Base-by-base conservation (phyloP, 495 filamentous ascomycete species). In the Penicillium steckii region DNA sequence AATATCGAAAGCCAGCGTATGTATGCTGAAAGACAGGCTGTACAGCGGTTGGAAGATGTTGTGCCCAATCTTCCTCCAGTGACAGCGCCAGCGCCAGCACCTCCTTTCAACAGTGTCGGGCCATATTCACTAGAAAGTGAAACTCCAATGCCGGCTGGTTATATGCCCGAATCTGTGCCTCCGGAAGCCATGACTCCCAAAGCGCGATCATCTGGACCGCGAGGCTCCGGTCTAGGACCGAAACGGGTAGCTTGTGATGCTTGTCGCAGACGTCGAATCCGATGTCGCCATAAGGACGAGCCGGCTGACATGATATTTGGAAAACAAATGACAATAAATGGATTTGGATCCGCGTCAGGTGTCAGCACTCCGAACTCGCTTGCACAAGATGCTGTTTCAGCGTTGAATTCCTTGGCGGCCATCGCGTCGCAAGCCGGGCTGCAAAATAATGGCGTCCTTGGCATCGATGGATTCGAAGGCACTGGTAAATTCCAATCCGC, bases 231-330 rank as follows among this genome's bases (percentile, higher is more conserved):
- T 8, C 60, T 80, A 26, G 77, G 76, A 9, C 75, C 78, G 13
- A 80, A 80, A 54, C 65, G 75, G 7, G 74, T 78, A 18, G 78
- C 77, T 43, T 81, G 78, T 61, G 78, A 81, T 55, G 76, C 77
- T 21, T 81, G 78, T 65, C 77, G 78, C 21, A 73, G 75, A 51
- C 71, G 77, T 50, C 70, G 78, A 15, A 79, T 80, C 40, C 72
- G 76, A 44, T 81, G 78, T 57, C 75, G 77, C 42, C 78, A 81
- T 54, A 80, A 79, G 53, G 75, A 78, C 52, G 73, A 78, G 37
- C 69, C 70, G 15, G 59, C 48, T 33, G 70, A 74, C 41, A 27
- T 58, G 19, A 48, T 59, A n/a, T 46, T 67, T 25, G 60, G 48
- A 6, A 65, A 68, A 21, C 69, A 69, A 30, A 59, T 68, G 46